These are phyloP conservation scores for Entomophthora muscae DNA, from an alignment of 371 early-diverging fungal genomes.

Conservation along the genomic window DNA sequence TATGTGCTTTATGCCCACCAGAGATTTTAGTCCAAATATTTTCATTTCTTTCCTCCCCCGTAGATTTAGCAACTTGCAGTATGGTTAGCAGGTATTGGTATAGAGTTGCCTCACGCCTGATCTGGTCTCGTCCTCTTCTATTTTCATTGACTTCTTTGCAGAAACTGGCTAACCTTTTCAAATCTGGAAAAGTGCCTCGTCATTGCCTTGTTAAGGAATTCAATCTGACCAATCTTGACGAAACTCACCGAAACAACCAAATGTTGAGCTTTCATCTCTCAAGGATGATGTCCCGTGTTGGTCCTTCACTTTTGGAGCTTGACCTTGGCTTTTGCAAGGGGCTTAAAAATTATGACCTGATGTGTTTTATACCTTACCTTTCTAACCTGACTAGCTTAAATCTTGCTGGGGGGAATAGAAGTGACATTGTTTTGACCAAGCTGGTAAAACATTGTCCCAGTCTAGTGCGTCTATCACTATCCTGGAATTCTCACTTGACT, in stretches of 20 bases:
- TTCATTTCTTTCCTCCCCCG: not conserved
- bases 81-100: conserved; percentile 3
- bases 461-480: conserved; percentile 10
- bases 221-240: conserved; percentile 12
- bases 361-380: conserved; percentile 11
- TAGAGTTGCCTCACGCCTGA: not conserved
- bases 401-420: conserved; percentile 14
- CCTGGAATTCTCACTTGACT: conserved; percentile 13
- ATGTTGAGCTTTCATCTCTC: conserved; percentile 10
- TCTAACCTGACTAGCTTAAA: conserved; percentile 10
- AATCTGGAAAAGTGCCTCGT: not conserved
- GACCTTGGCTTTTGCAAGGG: conserved; percentile 15
- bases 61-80: not conserved
- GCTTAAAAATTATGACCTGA: conserved; percentile 12
- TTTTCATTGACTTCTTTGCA: not conserved
- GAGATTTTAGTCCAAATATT: conserved; percentile 6
- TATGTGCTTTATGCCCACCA: not conserved
- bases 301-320: conserved; percentile 6
- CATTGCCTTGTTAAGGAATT: conserved; percentile 8
- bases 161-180: not conserved
- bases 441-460: conserved; percentile 11
- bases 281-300: conserved; percentile 10
- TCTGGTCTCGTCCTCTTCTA: not conserved
- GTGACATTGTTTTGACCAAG: conserved; percentile 12
- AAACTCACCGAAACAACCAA: conserved; percentile 11